A percentile compares a stretch with the other conserved stretches of the same genome.
phyloP scores from a whole-genome alignment of 2,329 filamentous ascomycete species.

The Beauveria sp. region DNA sequence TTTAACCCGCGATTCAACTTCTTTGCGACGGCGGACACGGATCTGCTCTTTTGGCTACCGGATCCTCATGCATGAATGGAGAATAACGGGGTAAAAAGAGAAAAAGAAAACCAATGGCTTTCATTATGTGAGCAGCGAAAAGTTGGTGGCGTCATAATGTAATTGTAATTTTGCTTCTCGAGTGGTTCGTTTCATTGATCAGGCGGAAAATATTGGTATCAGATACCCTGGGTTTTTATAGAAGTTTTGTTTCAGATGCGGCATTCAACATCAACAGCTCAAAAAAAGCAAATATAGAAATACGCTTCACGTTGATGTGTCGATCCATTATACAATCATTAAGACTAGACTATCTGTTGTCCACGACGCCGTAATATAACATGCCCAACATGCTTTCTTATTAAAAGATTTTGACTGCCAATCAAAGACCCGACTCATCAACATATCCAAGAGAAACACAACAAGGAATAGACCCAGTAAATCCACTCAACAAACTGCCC shows the following conservation, averaged over 20 bases:
- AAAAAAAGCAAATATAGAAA: background rate
- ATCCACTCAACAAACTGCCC: background rate
- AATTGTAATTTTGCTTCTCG: background rate
- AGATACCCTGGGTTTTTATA: constrained; percentile 3
- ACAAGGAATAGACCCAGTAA: background rate
- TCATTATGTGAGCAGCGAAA: background rate
- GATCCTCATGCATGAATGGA: constrained; percentile 46
- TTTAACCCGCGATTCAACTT: constrained; percentile 92
- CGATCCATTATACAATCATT: constrained; percentile 2
- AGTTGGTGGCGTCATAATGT: background rate
- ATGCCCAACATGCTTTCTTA: background rate
- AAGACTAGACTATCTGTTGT: background rate
- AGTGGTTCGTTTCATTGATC: background rate
- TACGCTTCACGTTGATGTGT: background rate
- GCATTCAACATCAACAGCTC: background rate
- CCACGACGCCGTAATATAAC: background rate
- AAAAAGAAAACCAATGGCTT: background rate
- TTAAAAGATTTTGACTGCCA: background rate
- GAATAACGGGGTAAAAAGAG: constrained; percentile 13
- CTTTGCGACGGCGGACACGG: constrained; percentile 81
- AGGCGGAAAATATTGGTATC: background rate
- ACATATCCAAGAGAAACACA: background rate
- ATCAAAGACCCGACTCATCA: background rate
- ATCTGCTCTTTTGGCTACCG: constrained; percentile 71
- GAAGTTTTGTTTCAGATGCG: background rate